Base-by-base conservation (phyloP, 345 rosid species). In the Pugionium cornutum region DNA sequence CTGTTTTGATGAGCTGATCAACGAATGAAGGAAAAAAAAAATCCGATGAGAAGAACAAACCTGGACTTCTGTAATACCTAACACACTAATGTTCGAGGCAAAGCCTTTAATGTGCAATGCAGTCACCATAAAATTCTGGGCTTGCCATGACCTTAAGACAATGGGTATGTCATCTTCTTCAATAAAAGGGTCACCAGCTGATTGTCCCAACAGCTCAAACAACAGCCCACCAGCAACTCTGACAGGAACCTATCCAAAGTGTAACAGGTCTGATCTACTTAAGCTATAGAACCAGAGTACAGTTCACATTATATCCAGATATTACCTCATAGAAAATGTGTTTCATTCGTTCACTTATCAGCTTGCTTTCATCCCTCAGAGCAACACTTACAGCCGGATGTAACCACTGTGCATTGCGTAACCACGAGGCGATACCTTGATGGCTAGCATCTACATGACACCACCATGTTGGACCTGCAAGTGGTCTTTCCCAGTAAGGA, bases 151-250 rank as follows among this genome's bases (percentile, higher is more conserved):
- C 62, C 88, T 72, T 32, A 86, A 65, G 43, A 86, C 91, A 45
- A 83, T 59, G 0, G 86, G 88, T 55, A 86, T 65, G 62, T 83
- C 91, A 71, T 83, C 91, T 62, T 86, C 86, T 64, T 83, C 64
- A 0, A 65, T 76, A 29, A 76, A 77, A 5, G 85, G 88, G 64
- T 86, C 88, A 49, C 88, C 88, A 0, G 77, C 83, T 6, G 91
- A 86, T 68, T 83, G 88, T 37, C 91, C 91, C 69, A 86, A 62
- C 39, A 86, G 70, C 83, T 86, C 91, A 76, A 86, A 86, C 70
- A 86, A 70, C 7, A 86, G 49, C 35, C 91, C 91, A 29, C 91
- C 91, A 28, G 78, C 83, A 50, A 82, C 85, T 72, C 84, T 83
- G 0, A 82, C 86, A 18, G 86, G 91, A 55, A 86, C 91, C 91